Percentiles rank a stretch among this genome's conserved stretches.
Conservation (phyloP, 73 alveolate genomes). For the Tetrahymena elliotti region DNA sequence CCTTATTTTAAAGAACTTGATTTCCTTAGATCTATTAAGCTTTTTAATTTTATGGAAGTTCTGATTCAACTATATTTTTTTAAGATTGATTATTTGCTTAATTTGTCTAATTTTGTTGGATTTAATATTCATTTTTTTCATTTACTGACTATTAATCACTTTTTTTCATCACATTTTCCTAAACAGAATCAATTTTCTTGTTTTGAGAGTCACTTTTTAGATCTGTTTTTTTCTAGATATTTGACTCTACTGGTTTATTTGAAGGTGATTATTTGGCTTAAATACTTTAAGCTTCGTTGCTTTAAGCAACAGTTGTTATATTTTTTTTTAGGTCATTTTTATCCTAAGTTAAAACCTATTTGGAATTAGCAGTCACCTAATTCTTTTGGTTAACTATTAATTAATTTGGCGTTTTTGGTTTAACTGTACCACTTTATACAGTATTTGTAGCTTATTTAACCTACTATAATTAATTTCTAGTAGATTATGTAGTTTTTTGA, state of each 20-base stretch:
- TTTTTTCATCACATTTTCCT: too few relatives aligned
- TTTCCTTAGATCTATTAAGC: too few relatives aligned
- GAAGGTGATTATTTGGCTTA: background rate
- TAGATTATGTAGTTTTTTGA: background rate
- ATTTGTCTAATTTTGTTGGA: background rate
- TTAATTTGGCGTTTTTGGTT: background rate
- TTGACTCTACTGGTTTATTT: background rate
- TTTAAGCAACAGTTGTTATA: background rate
- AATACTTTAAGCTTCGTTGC: background rate
- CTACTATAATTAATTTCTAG: background rate
- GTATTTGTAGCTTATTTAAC: background rate
- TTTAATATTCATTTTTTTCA: background rate
- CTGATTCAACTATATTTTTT: background rate
- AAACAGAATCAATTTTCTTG: too few relatives aligned
- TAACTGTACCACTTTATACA: background rate
- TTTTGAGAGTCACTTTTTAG: too few relatives aligned
- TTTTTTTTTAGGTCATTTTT: background rate
- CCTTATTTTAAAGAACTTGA: too few relatives aligned
- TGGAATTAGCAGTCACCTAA: background rate
- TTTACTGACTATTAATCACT: background rate
- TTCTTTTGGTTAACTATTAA: too few relatives aligned
- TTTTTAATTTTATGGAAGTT: background rate
- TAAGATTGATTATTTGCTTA: background rate
- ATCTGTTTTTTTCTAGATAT: background rate
- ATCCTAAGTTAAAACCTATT: background rate